phyloP scores from a whole-genome alignment of 129 eudicot genomes.

The Arctium lappa region DNA sequence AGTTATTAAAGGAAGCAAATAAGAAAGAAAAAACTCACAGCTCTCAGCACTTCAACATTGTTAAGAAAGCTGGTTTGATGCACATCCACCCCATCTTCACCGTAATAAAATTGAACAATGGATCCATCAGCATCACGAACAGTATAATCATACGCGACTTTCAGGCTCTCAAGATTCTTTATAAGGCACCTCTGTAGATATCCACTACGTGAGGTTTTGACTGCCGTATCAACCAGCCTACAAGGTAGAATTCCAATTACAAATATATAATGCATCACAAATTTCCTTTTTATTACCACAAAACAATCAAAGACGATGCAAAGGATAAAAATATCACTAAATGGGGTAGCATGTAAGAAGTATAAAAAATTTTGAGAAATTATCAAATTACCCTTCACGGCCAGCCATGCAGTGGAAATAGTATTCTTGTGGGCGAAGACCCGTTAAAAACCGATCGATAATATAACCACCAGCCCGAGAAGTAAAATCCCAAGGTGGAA shows the following conservation, averaged over 20 bases:
- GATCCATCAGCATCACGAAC: conserved; percentile 99
- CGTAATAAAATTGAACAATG: conserved; percentile 79
- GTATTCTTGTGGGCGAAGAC: conserved; percentile 94
- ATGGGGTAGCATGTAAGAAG: not conserved
- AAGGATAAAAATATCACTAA: not conserved
- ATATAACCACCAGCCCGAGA: conserved; percentile 94
- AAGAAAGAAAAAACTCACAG: conserved; percentile 37
- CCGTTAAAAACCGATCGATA: conserved; percentile 84
- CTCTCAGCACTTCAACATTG: conserved; percentile 68
- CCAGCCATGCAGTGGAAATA: conserved; percentile 99
- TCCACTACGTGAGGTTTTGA: conserved; percentile 98
- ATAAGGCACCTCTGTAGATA: conserved; percentile 86
- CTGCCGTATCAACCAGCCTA: conserved; percentile 97
- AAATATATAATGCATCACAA: no score
- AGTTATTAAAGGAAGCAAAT: not conserved
- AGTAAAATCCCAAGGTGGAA: conserved; percentile 90
- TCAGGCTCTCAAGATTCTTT: conserved; percentile 84
- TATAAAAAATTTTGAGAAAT: not conserved
- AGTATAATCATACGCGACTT: conserved; percentile 82
- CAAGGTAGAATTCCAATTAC: not conserved
- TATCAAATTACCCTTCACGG: conserved; percentile 79
- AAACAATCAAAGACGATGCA: not conserved
- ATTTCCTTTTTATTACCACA: not conserved
- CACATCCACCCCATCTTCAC: conserved; percentile 97
- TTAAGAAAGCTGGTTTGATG: conserved; percentile 83